Evolutionary conservation across 768 basidiomycete species (phyloP), one percentile per base, ranked within the genome.

Genomic region (Mycena polygramma): DNA sequence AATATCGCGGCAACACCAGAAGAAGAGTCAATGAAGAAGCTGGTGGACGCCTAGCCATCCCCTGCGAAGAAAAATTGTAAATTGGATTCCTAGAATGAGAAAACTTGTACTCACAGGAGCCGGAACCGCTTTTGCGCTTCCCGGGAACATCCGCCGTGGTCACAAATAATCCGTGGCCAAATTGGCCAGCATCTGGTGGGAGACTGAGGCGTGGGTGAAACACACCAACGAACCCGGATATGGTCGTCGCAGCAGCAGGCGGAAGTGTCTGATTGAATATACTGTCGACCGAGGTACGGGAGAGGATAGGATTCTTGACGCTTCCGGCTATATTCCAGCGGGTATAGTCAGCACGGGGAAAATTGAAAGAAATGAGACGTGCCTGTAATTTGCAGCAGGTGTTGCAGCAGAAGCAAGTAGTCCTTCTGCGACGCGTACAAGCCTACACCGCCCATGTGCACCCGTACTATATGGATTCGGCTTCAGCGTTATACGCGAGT

Each of bases 321-420:
- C 35, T 45, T 8, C 71, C 66, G 22, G 70, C 66, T 71, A 36
- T 6, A 35, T 24, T n/a, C n/a, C n/a, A n/a, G n/a, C n/a, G n/a
- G n/a, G n/a, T 30, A 37, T 37, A n/a, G 15, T 13, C 36, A 15
- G 7, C 17, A 19, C 7, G 48, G 22, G 20, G 22, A 24, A 49
- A n/a, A 13, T 10, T 3, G 20, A 39, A n/a, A 20, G 9, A 37
- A 55, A 19, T 20, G 45, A 14, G 36, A 37, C 59, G 30, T 7
- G 68, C 66, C 39, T 41, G 64, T 66, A 7, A 54, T 65, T 52
- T 66, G 53, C 8, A 58, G 71, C 11, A 72, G 22, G 36, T 73
- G 74, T 24, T 64, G 68, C 63, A 74, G 66, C 22, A 76, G 20
- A 5, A 57, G 57, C 14, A 75, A 72, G 53, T 77, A 75, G 55